A percentile compares a stretch with the other conserved stretches of the same genome.
Evolutionary conservation across 1,139 yeast species (phyloP).

Genomic region (Blastobotrys apis): DNA sequence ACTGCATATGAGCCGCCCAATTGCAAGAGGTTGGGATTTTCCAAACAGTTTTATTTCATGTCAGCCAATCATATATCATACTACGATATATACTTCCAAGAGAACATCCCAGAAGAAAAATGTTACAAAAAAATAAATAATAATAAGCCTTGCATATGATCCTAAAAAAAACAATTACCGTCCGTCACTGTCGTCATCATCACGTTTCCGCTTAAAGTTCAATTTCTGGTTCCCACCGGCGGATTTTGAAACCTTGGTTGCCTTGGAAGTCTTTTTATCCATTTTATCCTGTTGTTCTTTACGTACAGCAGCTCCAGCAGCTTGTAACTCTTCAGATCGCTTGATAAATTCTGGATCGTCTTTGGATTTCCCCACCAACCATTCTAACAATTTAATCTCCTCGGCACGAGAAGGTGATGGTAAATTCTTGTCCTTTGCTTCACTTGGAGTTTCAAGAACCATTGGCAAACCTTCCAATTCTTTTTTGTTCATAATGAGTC

Average conservation of each 20-base stretch:
- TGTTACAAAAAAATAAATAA: no score
- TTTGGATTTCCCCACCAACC: constrained; percentile 52
- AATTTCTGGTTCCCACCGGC: constrained; percentile 13
- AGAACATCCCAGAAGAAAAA: no score
- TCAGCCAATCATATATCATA: no score
- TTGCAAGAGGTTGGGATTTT: no score
- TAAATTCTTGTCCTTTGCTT: constrained; percentile 35
- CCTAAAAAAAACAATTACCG: no score
- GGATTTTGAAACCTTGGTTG: constrained; percentile 12
- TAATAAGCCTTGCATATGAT: no score
- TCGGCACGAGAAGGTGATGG: constrained; percentile 60
- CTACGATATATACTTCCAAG: no score
- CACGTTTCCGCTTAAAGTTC: constrained; percentile 13
- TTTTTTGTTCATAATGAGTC: constrained; percentile 66
- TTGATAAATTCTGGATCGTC: constrained; percentile 54
- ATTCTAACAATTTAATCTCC: constrained; percentile 66
- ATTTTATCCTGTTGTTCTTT: constrained; percentile 27
- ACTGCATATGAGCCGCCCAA: no score
- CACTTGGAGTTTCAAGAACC: constrained; percentile 82
- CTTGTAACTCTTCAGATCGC: constrained; percentile 49
- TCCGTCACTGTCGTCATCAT: constrained; percentile 12
- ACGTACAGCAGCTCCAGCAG: constrained; percentile 35
- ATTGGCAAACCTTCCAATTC: constrained; percentile 67
- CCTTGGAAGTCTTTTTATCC: constrained; percentile 25
- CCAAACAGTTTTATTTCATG: no score